phyloP scores from a whole-genome alignment of 352 stramenopile species.

The Pythium phragmitis region DNA sequence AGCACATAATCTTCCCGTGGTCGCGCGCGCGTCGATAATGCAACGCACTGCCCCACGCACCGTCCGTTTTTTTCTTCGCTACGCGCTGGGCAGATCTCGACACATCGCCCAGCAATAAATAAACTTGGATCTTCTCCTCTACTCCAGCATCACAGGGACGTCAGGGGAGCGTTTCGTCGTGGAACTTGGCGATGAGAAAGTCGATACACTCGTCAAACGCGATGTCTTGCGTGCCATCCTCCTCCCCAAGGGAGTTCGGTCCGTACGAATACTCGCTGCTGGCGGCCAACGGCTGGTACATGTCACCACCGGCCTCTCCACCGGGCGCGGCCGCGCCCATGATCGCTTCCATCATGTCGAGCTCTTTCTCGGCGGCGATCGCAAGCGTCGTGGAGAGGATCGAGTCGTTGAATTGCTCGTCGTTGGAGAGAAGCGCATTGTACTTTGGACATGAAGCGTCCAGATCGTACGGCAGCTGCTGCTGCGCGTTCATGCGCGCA shows the following conservation, averaged over 20 bases:
- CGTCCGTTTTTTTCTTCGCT: too few species aligned
- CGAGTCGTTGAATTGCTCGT: conserved; percentile 82
- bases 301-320: not conserved
- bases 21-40: too few species aligned
- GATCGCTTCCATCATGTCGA: conserved; percentile 53
- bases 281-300: conserved; percentile 48
- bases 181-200: conserved; percentile 59
- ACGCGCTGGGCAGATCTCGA: too few species aligned
- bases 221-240: conserved; percentile 53
- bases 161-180: conserved; percentile 28
- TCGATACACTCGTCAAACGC: conserved; percentile 83
- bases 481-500: conserved; percentile 63
- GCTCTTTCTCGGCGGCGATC: conserved; percentile 66
- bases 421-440: conserved; percentile 63
- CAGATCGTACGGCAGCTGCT: conserved; percentile 65
- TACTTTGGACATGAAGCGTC: conserved; percentile 62
- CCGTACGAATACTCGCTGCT: conserved; percentile 26
- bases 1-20: too few species aligned
- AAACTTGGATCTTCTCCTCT: not conserved
- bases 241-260: conserved; percentile 21
- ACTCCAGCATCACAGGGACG: not conserved
- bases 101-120: not conserved
- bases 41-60: too few species aligned
- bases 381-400: conserved; percentile 74
- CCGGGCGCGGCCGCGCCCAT: conserved; percentile 21